phyloP scores from a whole-genome alignment of 2,329 filamentous ascomycete genomes.

The Diaporthe sp. region DNA sequence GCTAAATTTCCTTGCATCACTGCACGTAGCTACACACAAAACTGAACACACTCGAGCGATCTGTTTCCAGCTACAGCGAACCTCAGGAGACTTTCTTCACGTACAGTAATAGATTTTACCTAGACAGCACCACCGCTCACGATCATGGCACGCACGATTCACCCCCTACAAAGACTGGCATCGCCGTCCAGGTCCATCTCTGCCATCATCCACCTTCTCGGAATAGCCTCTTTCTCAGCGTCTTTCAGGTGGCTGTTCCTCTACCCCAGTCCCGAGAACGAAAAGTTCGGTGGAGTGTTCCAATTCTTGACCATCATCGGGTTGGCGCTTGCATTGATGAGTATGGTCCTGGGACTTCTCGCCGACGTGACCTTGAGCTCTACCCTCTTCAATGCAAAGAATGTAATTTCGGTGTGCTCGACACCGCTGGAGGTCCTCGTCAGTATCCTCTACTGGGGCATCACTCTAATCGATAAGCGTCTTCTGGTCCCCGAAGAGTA shows the following conservation, averaged over 20 bases:
- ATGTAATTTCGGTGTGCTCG: constrained; percentile 73
- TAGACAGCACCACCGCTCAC: not conserved
- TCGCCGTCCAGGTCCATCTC: constrained; percentile 76
- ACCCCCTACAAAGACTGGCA: constrained; percentile 74
- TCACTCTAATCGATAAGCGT: constrained; percentile 67
- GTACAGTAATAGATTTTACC: not conserved
- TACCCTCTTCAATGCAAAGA: constrained; percentile 75
- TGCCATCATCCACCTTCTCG: constrained; percentile 69
- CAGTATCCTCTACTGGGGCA: constrained; percentile 79
- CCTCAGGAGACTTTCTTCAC: not conserved
- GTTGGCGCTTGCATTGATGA: constrained; percentile 69
- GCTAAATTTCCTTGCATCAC: constrained; percentile 1
- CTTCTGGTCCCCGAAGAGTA: constrained; percentile 68
- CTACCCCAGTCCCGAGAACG: constrained; percentile 65
- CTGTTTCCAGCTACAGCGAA: not conserved
- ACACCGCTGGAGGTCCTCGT: constrained; percentile 80
- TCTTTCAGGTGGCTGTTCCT: constrained; percentile 64
- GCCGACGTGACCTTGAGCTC: constrained; percentile 73
- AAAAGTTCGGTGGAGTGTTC: constrained; percentile 75
- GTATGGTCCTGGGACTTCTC: constrained; percentile 71
- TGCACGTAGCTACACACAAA: not conserved
- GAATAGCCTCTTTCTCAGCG: constrained; percentile 64
- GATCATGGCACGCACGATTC: constrained; percentile 56
- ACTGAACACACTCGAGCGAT: not conserved
- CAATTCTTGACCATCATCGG: constrained; percentile 83